Evolutionary conservation across 2,329 filamentous ascomycete genomes (phyloP).

Genomic region (Ceratocystis huliohia): DNA sequence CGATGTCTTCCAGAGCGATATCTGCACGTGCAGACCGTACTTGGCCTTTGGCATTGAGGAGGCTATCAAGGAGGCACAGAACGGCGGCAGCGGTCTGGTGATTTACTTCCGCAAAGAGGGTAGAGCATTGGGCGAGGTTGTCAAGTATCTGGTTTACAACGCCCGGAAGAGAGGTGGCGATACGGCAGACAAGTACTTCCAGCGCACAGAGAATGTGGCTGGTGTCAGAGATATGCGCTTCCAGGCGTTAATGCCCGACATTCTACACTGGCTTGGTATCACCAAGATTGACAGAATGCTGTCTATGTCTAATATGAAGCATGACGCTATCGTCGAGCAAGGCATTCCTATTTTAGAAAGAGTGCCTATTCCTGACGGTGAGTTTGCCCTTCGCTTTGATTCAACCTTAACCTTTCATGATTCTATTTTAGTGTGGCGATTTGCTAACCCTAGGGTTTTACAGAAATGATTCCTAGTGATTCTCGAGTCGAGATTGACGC

Average conservation of each 20-base stretch:
- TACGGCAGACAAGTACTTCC: conserved; percentile 84
- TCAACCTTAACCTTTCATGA: too few relatives aligned
- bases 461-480: conserved; percentile 80
- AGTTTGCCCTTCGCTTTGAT: not conserved
- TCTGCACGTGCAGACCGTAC: conserved; percentile 92
- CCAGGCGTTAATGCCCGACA: conserved; percentile 95
- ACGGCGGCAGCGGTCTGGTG: conserved; percentile 82
- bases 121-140: conserved; percentile 85
- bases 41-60: conserved; percentile 95
- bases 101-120: conserved; percentile 99
- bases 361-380: conserved; percentile 20
- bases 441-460: too few relatives aligned
- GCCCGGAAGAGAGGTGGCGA: conserved; percentile 68
- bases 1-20: conserved; percentile 95
- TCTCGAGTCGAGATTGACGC: conserved; percentile 97
- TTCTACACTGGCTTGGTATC: conserved; percentile 95
- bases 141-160: conserved; percentile 77
- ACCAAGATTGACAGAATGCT: conserved; percentile 98
- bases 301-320: conserved; percentile 85
- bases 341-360: conserved; percentile 31
- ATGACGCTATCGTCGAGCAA: conserved; percentile 76
- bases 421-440: too few relatives aligned
- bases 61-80: conserved; percentile 92
- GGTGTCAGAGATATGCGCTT: conserved; percentile 96
- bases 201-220: conserved; percentile 94